These are phyloP conservation scores for Suhomyces faveliae DNA, from an alignment of 805 yeast genomes.

Conservation along the genomic window DNA sequence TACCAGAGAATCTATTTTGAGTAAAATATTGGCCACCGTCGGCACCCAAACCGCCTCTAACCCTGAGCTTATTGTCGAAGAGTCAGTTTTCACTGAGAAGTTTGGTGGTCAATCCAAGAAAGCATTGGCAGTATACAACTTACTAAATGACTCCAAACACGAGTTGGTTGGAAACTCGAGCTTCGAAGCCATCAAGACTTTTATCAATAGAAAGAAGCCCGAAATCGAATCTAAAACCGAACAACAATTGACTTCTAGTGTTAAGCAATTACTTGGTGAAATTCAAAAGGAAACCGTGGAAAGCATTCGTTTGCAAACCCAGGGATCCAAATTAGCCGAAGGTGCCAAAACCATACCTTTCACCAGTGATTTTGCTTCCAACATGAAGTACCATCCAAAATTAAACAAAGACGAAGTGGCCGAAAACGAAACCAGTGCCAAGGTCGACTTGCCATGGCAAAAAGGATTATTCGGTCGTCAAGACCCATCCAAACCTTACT, in stretches of 20 bases:
- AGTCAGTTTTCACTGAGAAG: conserved; percentile 13
- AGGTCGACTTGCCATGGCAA: conserved; percentile 77
- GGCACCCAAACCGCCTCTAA: conserved; percentile 21
- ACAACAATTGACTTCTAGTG: conserved; percentile 29
- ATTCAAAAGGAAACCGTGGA: conserved; percentile 34
- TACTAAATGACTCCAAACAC: conserved; percentile 28
- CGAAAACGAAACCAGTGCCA: conserved; percentile 51
- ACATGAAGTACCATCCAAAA: conserved; percentile 32
- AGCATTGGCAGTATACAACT: conserved; percentile 34
- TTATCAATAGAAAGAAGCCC: conserved; percentile 34
- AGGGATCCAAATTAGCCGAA: conserved; percentile 28
- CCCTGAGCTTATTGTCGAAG: conserved; percentile 7
- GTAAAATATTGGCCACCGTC: conserved; percentile 39
- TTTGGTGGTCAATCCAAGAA: conserved; percentile 23
- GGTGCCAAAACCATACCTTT: conserved; percentile 26
- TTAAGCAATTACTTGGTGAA: conserved; percentile 38
- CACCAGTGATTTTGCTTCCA: conserved; percentile 25
- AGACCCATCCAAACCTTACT: conserved; percentile 75
- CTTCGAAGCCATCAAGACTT: conserved; percentile 20
- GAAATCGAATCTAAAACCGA: conserved; percentile 31
- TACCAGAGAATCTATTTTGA: conserved; percentile 49
- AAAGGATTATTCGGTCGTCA: conserved; percentile 72
- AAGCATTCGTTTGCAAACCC: conserved; percentile 28
- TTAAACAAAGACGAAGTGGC: conserved; percentile 44
- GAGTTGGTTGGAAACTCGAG: conserved; percentile 19